phyloP scores from a whole-genome alignment of 139 green algal genomes.

The Bryopsis sp. region DNA sequence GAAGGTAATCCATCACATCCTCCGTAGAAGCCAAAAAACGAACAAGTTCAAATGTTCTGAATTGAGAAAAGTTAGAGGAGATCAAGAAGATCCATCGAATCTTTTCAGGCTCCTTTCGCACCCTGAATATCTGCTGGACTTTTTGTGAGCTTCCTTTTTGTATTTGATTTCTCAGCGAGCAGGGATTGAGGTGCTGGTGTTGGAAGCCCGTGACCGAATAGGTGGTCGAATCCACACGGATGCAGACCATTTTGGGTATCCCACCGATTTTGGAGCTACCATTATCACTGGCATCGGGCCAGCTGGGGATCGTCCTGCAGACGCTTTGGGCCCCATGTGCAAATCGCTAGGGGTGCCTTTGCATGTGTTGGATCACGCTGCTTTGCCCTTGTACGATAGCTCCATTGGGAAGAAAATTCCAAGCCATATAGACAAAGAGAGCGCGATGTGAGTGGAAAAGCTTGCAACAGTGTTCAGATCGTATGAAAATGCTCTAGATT shows the following conservation, averaged over 20 bases:
- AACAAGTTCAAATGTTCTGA: too few species aligned
- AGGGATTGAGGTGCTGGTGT: conserved; percentile 47
- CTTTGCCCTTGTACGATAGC: conserved; percentile 1
- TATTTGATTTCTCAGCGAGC: not conserved
- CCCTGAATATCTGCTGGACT: not conserved
- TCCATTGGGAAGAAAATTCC: conserved; percentile 1
- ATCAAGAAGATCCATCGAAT: not conserved
- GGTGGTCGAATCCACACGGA: conserved; percentile 70
- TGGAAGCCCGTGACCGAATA: conserved; percentile 70
- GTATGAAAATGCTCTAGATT: too few species aligned
- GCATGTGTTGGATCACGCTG: not conserved
- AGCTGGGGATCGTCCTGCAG: not conserved
- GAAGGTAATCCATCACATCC: not conserved
- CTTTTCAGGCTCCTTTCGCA: not conserved
- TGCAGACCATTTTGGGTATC: conserved; percentile 38
- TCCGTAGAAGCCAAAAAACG: too few species aligned
- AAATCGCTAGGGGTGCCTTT: not conserved
- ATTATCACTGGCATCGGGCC: conserved; percentile 63
- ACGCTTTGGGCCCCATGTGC: conserved; percentile 8
- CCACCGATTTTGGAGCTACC: conserved; percentile 78
- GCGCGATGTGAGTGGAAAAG: not conserved
- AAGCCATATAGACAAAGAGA: not conserved
- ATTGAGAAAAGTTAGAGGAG: not conserved
- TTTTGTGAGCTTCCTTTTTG: not conserved
- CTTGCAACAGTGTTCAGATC: too few species aligned